Conservation (phyloP, 495 filamentous ascomycete genomes). For the Penicillium ucsense region DNA sequence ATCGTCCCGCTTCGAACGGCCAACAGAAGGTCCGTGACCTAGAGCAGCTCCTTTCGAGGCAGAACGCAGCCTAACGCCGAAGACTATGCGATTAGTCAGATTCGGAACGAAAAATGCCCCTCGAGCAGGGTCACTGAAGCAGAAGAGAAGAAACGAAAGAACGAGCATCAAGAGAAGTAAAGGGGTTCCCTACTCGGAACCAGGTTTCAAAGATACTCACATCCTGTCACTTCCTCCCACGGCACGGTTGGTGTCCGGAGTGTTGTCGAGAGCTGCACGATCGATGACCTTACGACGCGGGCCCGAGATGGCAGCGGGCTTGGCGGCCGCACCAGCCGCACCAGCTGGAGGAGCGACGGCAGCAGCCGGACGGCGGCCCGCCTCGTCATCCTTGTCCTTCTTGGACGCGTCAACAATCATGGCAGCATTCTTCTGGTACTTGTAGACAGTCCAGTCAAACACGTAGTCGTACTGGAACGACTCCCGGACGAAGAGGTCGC, state of each 20-base stretch:
- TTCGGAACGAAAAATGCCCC: constrained; percentile 61
- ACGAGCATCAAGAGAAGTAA: constrained; percentile 44
- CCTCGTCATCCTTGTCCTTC: constrained; percentile 67
- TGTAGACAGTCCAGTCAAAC: constrained; percentile 99
- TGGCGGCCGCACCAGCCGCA: constrained; percentile 48
- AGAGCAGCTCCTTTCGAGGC: constrained; percentile 77
- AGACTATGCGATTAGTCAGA: constrained; percentile 83
- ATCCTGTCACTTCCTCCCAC: constrained; percentile 94
- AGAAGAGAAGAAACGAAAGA: constrained; percentile 67
- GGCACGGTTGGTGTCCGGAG: constrained; percentile 77
- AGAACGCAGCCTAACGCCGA: constrained; percentile 89
- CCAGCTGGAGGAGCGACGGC: constrained; percentile 51
- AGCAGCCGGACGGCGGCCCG: constrained; percentile 51
- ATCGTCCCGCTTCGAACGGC: constrained; percentile 71
- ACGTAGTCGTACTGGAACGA: constrained; percentile 99
- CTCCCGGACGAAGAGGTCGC: constrained; percentile 97
- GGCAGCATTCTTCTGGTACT: constrained; percentile 99
- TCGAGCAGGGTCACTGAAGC: constrained; percentile 55
- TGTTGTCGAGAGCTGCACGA: constrained; percentile 63
- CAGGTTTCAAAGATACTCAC: constrained; percentile 77
- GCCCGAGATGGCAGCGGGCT: constrained; percentile 63
- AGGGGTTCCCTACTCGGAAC: constrained; percentile 87
- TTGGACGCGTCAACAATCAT: constrained; percentile 73
- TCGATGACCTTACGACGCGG: constrained; percentile 80
- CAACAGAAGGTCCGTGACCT: constrained; percentile 55